Base-by-base conservation (phyloP, 176 grass and related monocot species). In the Hyparrhenia diplandra region DNA sequence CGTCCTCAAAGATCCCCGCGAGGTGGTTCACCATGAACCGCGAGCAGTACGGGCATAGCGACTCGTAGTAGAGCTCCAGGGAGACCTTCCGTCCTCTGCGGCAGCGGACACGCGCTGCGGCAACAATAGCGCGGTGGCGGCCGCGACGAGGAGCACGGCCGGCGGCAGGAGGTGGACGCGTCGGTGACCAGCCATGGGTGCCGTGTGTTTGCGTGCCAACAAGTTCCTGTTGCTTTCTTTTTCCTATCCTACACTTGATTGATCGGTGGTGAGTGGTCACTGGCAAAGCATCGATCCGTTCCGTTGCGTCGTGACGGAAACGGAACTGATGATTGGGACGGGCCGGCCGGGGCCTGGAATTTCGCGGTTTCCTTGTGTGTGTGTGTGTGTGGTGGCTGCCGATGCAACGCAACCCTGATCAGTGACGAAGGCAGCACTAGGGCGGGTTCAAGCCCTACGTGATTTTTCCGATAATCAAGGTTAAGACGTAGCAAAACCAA, bases 61-160 rank as follows among this genome's bases (percentile, higher is more conserved):
- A 78, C 88, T 97, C 95, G 85, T 94, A 98, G 74, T 94, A 98
- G 74, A 98, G 90, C 47, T 71, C 92, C 13, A 97, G 80, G 25
- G 95, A 76, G 2, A 97, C 92, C 31, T 42, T 12, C 27, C 11
- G 52, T 55, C 39, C 13, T 13, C 71, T 4, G 51, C 5, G 30
- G 32, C 71, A 4, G 51, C 5, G 30, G 32, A 31, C 23, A 29
- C 60, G 2, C 11, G 10, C 58, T 61, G 23, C 23, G 3, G 42
- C 55, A 14, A n/a, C 18, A 21, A 23, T 8, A 21, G n/a, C 8
- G 54, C 54, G 54, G n/a, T 9, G 34, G 1, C 36, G 39, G 31
- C 31, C 31, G 13, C 32, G 72, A 6, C 18, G 31, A 32, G 31
- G 32, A 13, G n/a, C 73, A 39, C 23, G 37, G 2, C 14, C 31